Conservation (phyloP, 192 early-diverging fungal genomes). For the Glomus cerebriforme region DNA sequence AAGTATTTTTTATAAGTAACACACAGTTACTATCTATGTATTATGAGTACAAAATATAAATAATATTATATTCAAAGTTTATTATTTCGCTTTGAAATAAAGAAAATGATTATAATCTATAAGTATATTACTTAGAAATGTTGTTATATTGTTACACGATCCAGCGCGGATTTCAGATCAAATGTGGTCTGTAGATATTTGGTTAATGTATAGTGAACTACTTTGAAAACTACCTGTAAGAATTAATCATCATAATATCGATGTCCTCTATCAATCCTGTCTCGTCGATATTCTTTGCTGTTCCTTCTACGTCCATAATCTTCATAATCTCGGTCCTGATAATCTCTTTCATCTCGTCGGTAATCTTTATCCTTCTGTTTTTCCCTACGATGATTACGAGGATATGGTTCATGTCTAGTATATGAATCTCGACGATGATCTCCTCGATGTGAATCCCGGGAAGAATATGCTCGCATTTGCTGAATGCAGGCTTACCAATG, state of each 20-base stretch:
- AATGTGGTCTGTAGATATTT: neutral
- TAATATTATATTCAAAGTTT: neutral
- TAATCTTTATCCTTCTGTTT: slow-evolving; percentile 44
- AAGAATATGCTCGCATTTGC: slow-evolving; percentile 23
- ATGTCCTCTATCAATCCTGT: slow-evolving; percentile 21
- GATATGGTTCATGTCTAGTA: slow-evolving; percentile 42
- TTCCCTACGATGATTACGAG: slow-evolving; percentile 41
- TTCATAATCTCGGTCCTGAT: slow-evolving; percentile 17
- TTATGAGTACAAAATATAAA: neutral
- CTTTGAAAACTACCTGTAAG: neutral
- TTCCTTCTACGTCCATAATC: slow-evolving; percentile 3
- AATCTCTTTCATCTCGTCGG: slow-evolving; percentile 30
- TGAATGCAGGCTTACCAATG: slow-evolving; percentile 3
- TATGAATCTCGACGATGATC: slow-evolving; percentile 35
- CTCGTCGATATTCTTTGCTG: slow-evolving; percentile 17
- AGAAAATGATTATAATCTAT: neutral
- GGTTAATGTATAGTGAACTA: neutral
- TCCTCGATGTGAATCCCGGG: slow-evolving; percentile 14
- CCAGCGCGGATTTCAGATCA: neutral
- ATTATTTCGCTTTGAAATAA: neutral
- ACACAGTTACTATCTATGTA: neutral
- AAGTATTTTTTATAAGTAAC: neutral
- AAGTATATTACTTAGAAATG: neutral
- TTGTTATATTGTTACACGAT: neutral
- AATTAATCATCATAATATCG: slow-evolving; percentile 20